Conservation (phyloP, 2,329 filamentous ascomycete species). For the Bisporella sp. region DNA sequence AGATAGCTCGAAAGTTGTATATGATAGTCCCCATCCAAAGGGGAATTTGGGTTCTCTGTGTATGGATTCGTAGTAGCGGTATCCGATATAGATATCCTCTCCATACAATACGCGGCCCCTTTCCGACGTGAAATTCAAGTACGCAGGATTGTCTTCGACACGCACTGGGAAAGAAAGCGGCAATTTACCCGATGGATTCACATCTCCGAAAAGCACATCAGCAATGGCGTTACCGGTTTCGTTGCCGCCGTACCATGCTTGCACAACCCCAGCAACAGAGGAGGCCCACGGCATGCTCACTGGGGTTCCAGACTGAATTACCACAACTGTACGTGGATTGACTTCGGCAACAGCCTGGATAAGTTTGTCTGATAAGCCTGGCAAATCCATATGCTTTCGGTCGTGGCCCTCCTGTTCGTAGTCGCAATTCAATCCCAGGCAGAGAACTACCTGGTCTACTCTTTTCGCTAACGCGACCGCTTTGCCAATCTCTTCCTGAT, state of each 20-base stretch:
- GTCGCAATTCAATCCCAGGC: constrained; percentile 67
- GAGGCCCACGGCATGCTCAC: constrained; percentile 62
- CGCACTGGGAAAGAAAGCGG: constrained; percentile 63
- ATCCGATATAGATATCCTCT: constrained; percentile 74
- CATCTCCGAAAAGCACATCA: constrained; percentile 67
- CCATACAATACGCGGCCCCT: constrained; percentile 66
- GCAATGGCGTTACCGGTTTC: constrained; percentile 75
- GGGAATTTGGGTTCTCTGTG: constrained; percentile 58
- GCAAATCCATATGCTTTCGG: constrained; percentile 70
- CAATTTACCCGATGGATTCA: constrained; percentile 68
- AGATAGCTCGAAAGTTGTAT: constrained; percentile 58
- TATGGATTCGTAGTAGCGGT: constrained; percentile 68
- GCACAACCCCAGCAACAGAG: constrained; percentile 49
- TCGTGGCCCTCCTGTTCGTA: constrained; percentile 77
- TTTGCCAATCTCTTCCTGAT: constrained; percentile 52
- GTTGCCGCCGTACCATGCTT: constrained; percentile 83
- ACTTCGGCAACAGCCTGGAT: constrained; percentile 57
- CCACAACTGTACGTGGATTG: constrained; percentile 62
- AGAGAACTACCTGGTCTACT: constrained; percentile 69
- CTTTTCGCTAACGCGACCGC: constrained; percentile 60
- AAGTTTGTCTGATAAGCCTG: constrained; percentile 62
- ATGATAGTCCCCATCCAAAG: constrained; percentile 73
- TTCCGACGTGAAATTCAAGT: constrained; percentile 66
- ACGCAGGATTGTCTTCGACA: constrained; percentile 64
- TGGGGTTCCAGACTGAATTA: constrained; percentile 70